phyloP scores from a whole-genome alignment of 768 basidiomycete species.

The Dioszegia crocea region DNA sequence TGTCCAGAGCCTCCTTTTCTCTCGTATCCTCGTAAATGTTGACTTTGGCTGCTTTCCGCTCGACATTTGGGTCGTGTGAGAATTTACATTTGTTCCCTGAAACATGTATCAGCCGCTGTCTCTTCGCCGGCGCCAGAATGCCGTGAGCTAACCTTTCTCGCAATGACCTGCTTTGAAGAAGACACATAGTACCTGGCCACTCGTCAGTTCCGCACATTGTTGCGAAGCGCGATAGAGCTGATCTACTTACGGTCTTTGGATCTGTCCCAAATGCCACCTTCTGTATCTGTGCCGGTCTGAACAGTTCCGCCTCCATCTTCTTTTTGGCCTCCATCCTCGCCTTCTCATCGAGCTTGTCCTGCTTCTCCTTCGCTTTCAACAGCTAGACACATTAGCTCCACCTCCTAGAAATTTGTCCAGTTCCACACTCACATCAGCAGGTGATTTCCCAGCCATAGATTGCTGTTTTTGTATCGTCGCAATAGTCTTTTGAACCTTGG shows the following conservation, averaged over 20 bases:
- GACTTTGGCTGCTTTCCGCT: constrained; percentile 89
- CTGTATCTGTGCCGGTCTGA: constrained; percentile 56
- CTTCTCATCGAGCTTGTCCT: constrained; percentile 41
- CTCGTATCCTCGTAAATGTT: constrained; percentile 85
- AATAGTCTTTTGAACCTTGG: constrained; percentile 84
- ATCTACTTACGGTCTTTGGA: constrained; percentile 17
- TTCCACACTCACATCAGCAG: constrained; percentile 53
- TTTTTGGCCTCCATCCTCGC: constrained; percentile 42
- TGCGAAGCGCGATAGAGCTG: no score
- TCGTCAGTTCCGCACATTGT: neutral
- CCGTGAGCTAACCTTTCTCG: constrained; percentile 65
- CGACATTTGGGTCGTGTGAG: constrained; percentile 85
- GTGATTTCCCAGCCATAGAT: constrained; percentile 70
- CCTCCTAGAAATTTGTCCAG: neutral
- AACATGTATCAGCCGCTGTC: constrained; percentile 2
- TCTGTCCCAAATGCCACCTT: constrained; percentile 78
- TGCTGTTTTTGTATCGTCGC: constrained; percentile 74
- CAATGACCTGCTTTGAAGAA: constrained; percentile 90
- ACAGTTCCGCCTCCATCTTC: constrained; percentile 71
- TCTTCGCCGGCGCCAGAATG: neutral
- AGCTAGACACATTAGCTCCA: constrained; percentile 48
- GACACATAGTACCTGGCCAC: constrained; percentile 61
- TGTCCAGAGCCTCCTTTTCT: constrained; percentile 72
- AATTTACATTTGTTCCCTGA: constrained; percentile 71
- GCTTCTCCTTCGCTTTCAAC: constrained; percentile 80